Percentiles rank a stretch among this genome's conserved stretches.
Conservation (phyloP, 2,329 filamentous ascomycete species). For the Phoma sp. region DNA sequence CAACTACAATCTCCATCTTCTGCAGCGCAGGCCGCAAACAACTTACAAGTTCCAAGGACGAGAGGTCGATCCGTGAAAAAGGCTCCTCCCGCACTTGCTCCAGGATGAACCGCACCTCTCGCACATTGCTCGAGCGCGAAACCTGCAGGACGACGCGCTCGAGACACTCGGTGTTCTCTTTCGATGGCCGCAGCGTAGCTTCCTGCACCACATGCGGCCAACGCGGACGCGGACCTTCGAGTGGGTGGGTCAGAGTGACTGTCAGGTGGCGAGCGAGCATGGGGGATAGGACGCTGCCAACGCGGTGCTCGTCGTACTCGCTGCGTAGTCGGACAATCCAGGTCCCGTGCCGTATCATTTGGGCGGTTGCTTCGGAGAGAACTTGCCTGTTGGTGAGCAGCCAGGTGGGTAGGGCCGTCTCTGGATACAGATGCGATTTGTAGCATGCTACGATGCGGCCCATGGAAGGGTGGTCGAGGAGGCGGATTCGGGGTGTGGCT, state of each 20-base stretch:
- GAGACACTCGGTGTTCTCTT: constrained; percentile 6
- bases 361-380: constrained; percentile 10
- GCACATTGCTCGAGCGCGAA: neutral
- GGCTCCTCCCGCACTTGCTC: constrained; percentile 11
- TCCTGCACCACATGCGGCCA: constrained; percentile 14
- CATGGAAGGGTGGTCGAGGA: constrained; percentile 8
- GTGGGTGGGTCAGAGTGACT: constrained; percentile 10
- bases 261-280: neutral
- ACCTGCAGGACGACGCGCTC: neutral
- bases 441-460: constrained; percentile 10
- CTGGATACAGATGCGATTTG: constrained; percentile 1
- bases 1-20: constrained; percentile 10
- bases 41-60: constrained; percentile 1
- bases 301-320: constrained; percentile 2
- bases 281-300: neutral
- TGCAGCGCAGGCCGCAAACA: constrained; percentile 4
- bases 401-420: constrained; percentile 9
- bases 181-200: neutral
- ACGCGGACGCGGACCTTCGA: constrained; percentile 11
- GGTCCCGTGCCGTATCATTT: constrained; percentile 12
- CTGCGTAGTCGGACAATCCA: constrained; percentile 13
- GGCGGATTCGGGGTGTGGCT: constrained; percentile 1
- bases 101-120: constrained; percentile 3
- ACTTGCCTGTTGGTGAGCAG: constrained; percentile 14
- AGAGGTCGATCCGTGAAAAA: constrained; percentile 4